Evolutionary conservation across 805 yeast species (phyloP).

Genomic region (Yarrowia sp.): DNA sequence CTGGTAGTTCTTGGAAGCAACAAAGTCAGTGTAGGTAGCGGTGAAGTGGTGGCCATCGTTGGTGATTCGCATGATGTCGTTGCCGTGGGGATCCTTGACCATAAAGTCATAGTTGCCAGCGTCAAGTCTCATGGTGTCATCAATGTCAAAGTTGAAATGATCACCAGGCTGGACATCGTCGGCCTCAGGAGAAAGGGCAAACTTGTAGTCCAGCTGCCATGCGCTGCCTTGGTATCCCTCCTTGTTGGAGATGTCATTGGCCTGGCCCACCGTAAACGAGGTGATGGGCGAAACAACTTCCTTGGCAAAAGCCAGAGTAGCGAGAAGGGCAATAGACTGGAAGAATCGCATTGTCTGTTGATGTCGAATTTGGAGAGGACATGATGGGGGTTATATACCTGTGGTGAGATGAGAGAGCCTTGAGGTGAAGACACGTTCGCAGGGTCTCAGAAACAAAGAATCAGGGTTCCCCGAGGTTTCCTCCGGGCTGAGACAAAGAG

Average conservation of each 20-base stretch:
- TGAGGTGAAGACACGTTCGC: background rate
- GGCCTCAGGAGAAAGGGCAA: background rate
- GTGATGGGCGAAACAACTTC: slow-evolving; percentile 14
- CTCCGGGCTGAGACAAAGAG: background rate
- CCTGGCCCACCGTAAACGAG: background rate
- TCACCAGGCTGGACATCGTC: slow-evolving; percentile 10
- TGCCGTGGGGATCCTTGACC: slow-evolving; percentile 3
- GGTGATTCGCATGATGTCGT: slow-evolving; percentile 21
- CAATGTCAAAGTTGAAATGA: slow-evolving; percentile 1
- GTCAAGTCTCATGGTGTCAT: background rate
- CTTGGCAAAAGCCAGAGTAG: background rate
- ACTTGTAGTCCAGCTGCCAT: slow-evolving; percentile 9
- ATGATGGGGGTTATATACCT: background rate
- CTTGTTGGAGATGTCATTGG: background rate
- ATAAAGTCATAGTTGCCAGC: background rate
- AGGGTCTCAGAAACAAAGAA: background rate
- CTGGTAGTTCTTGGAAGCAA: slow-evolving; percentile 17
- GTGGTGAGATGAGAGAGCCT: no score
- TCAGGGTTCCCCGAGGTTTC: no score
- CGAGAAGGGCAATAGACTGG: background rate
- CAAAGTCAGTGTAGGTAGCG: slow-evolving; percentile 18
- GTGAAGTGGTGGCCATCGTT: slow-evolving; percentile 4
- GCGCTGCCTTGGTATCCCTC: slow-evolving; percentile 1
- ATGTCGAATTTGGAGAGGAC: background rate
- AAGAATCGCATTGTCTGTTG: slow-evolving; percentile 13